Evolutionary conservation across 169 alveolate species (phyloP), one percentile per base, ranked within the genome.

Genomic region (Eimeria necatrix): DNA sequence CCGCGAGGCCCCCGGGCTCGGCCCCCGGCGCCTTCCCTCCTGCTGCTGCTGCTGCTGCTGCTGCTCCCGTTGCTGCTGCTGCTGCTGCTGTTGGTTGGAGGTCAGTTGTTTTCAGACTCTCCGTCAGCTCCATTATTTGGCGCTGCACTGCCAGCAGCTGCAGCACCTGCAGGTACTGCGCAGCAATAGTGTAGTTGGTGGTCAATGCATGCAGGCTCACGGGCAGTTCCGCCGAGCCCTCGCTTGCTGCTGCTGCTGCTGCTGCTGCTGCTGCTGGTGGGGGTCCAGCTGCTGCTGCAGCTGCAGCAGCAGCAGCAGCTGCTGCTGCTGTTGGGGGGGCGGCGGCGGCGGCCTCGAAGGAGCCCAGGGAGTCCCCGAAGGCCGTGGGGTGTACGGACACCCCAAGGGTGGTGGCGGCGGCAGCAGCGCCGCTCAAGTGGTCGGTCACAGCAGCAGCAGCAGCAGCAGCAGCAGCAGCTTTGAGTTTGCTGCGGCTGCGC

Each of bases 91-190:
- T 41, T 12, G 59, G 0, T 7, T 22, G 26, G 0, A 12, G 61
- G 41, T 48, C 64, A 0, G 41, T 4, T 48, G 87, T 10, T 64
- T 32, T 48, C 32, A 76, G 26, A 26, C 60, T 84, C 22, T 84
- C 51, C 26, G 80, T 60, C 24, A 84, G 53, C 80, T 84, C 93
- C 73, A 89, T 89, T 7, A 89, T 59, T 26, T 89, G 73, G 0
- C 78, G 85, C 59, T 89, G 94, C 90, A 89, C 80, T 32, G 94
- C 60, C 91, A 89, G 80, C 91, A 89, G 91, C 70, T 89, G 64
- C 9, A 89, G 14, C 20, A 89, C 90, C 56, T 89, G 94, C 94
- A 89, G 70, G 48, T 89, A 89, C 68, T 89, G 94, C 18, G 94
- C 94, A 12, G 94, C 80, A 32, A 89, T 56, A 4, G 94, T 89